A percentile compares a stretch with the other conserved stretches of the same genome.
Conservation (phyloP, 768 basidiomycete species). For the Boletus huronensis region DNA sequence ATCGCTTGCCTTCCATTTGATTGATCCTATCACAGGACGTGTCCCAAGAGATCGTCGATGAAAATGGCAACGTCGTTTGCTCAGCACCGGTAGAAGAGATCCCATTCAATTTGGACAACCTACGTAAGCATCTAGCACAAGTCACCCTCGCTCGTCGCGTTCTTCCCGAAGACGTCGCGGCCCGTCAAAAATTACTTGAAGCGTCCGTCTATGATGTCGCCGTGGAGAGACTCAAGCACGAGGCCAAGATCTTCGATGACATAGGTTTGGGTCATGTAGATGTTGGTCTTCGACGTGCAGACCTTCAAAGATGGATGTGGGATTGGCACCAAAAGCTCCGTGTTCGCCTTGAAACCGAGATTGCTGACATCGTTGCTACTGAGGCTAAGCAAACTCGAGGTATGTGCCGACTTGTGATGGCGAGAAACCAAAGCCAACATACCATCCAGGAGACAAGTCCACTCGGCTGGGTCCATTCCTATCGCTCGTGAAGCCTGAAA, state of each 20-base stretch:
- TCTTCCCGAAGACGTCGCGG: conserved; percentile 60
- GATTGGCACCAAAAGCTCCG: conserved; percentile 71
- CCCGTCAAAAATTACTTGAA: conserved; percentile 80
- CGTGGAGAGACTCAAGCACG: conserved; percentile 61
- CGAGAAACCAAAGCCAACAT: neutral
- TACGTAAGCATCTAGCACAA: conserved; percentile 65
- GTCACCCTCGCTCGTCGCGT: conserved; percentile 61
- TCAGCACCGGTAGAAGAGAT: conserved; percentile 37
- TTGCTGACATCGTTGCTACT: conserved; percentile 40
- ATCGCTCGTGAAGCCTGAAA: conserved; percentile 67
- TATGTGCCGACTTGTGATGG: conserved; percentile 4
- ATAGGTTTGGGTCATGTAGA: conserved; percentile 51
- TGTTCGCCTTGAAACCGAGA: conserved; percentile 47
- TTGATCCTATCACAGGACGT: conserved; percentile 5
- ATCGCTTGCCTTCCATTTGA: neutral
- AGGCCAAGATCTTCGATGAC: conserved; percentile 54
- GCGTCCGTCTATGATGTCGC: conserved; percentile 85
- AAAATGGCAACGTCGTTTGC: conserved; percentile 17
- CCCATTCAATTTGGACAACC: conserved; percentile 72
- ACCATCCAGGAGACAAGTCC: conserved; percentile 9
- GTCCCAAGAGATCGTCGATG: conserved; percentile 19
- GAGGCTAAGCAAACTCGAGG: conserved; percentile 32
- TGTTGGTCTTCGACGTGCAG: conserved; percentile 41
- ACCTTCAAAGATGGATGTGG: conserved; percentile 82
- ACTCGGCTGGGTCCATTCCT: conserved; percentile 64